These are phyloP conservation scores for Termitomyces sp. DNA, from an alignment of 768 basidiomycete genomes.

Conservation along the genomic window DNA sequence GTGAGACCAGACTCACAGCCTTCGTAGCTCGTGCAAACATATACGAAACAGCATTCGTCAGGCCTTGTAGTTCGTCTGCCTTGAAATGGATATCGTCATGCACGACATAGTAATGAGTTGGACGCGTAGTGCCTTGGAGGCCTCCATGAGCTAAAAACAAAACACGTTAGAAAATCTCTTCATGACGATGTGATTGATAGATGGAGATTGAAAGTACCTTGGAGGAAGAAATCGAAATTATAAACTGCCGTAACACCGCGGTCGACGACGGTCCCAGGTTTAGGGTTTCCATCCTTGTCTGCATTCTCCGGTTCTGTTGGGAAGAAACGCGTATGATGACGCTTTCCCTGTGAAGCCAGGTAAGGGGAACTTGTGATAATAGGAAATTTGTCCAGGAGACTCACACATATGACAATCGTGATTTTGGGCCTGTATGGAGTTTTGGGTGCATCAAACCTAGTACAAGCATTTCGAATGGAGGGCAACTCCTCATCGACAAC, in stretches of 20 bases:
- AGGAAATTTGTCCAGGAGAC: slow-evolving; percentile 20
- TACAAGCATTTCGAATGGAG: slow-evolving; percentile 56
- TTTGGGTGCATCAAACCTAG: slow-evolving; percentile 38
- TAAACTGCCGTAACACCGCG: slow-evolving; percentile 69
- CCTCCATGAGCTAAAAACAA: slow-evolving; percentile 57
- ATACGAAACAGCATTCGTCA: slow-evolving; percentile 72
- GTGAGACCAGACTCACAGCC: slow-evolving; percentile 78
- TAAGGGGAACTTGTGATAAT: slow-evolving; percentile 11
- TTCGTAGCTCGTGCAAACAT: slow-evolving; percentile 86
- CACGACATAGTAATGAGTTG: slow-evolving; percentile 81
- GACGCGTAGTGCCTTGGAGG: slow-evolving; percentile 67
- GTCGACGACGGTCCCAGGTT: slow-evolving; percentile 80
- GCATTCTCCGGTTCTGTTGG: slow-evolving; percentile 49
- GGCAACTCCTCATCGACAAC: slow-evolving; percentile 68
- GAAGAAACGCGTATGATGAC: slow-evolving; percentile 60
- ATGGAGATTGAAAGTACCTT: slow-evolving; percentile 36
- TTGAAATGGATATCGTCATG: slow-evolving; percentile 73
- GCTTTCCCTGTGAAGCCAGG: slow-evolving; percentile 34
- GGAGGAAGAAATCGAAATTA: slow-evolving; percentile 64
- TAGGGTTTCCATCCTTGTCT: slow-evolving; percentile 69
- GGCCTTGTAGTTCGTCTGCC: slow-evolving; percentile 67
- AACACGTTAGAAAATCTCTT: neutral
- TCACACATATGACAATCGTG: slow-evolving; percentile 75
- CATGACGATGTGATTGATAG: neutral
- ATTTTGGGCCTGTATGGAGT: slow-evolving; percentile 49